Percentiles rank a stretch among this genome's conserved stretches.
These are phyloP conservation scores for Pyrenula massariospora DNA, from an alignment of 495 filamentous ascomycete species.

Conservation along the genomic window DNA sequence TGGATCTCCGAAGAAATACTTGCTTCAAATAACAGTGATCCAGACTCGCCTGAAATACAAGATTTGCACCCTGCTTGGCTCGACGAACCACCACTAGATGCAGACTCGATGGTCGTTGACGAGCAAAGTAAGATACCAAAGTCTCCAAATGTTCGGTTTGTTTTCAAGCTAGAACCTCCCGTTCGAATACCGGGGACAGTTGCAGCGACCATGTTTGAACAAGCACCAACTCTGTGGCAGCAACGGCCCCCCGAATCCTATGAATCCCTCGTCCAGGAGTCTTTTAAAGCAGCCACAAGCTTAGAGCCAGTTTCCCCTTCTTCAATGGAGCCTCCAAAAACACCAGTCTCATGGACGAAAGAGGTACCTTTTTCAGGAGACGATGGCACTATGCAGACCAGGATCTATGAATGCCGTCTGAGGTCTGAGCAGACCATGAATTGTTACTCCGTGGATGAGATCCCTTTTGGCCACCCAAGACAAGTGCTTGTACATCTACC, in stretches of 20 bases:
- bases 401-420: background rate
- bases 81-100: background rate
- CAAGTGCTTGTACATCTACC: background rate
- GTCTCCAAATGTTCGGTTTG: background rate
- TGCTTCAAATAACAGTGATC: background rate
- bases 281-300: too few relatives aligned
- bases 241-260: background rate
- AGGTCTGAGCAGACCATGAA: background rate
- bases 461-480: background rate
- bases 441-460: background rate
- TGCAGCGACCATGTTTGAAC: background rate
- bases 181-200: background rate
- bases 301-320: too few relatives aligned
- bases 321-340: too few relatives aligned
- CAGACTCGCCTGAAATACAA: background rate
- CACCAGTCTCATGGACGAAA: background rate
- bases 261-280: background rate
- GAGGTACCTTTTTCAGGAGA: background rate
- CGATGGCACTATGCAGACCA: background rate
- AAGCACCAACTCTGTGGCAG: background rate
- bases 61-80: background rate
- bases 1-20: background rate
- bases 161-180: background rate
- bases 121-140: background rate
- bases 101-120: background rate